A percentile compares a stretch with the other conserved stretches of the same genome.
Evolutionary conservation across 179 eudicot genomes (phyloP).

Genomic region (Pouteria campechiana): DNA sequence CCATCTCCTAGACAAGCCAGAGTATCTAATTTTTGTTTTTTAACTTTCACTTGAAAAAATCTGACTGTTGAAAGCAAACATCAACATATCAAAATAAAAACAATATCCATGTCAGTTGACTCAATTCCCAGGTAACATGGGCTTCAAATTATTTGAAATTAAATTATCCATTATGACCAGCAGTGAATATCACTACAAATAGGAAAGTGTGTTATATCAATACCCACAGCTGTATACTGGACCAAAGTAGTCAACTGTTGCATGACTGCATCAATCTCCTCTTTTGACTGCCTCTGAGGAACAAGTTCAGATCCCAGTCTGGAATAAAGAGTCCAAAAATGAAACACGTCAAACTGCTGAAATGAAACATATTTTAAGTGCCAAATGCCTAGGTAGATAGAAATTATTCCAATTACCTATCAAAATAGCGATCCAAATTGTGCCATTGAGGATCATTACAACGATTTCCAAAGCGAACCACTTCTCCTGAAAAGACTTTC

Average conservation of each 20-base stretch:
- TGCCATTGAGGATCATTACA: slow-evolving; percentile 99
- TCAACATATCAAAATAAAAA: too few species aligned
- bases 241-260: slow-evolving; percentile 64
- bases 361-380: neutral
- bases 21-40: too few species aligned
- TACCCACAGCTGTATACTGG: slow-evolving; percentile 91
- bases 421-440: slow-evolving; percentile 93
- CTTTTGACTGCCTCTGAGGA: slow-evolving; percentile 70
- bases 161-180: too few species aligned
- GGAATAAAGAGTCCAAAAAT: neutral
- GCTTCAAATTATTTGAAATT: too few species aligned
- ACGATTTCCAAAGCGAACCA: slow-evolving; percentile 92
- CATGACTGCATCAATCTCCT: slow-evolving; percentile 65
- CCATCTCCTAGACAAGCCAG: too few species aligned
- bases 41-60: too few species aligned
- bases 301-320: slow-evolving; percentile 72
- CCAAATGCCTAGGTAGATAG: neutral
- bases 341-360: neutral
- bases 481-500: slow-evolving; percentile 84
- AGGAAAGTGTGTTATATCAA: too few species aligned
- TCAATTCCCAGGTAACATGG: too few species aligned
- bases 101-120: too few species aligned
- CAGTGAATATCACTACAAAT: too few species aligned
- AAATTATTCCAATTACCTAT: slow-evolving; percentile 45
- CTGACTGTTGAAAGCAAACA: too few species aligned